These are phyloP conservation scores for Chaetoceros muelleri DNA, from an alignment of 108 stramenopile species.

Conservation along the genomic window DNA sequence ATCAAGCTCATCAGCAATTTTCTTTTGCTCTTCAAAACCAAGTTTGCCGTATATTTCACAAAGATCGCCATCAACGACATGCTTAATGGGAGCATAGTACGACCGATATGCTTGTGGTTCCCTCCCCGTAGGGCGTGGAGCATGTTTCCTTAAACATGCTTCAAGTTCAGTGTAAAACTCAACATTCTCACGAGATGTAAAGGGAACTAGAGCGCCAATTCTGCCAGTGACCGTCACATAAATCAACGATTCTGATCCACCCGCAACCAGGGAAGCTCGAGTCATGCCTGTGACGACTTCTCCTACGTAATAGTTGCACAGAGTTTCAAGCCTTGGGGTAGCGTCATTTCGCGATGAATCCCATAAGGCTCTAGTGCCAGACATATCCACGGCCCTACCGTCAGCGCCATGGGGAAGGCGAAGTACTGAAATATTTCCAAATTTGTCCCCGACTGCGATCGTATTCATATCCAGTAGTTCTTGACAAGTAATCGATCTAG, in stretches of 20 bases:
- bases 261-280: slow-evolving; percentile 81
- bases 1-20: slow-evolving; percentile 84
- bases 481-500: slow-evolving; percentile 77
- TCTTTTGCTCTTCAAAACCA: slow-evolving; percentile 62
- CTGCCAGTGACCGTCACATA: slow-evolving; percentile 89
- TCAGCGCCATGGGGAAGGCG: slow-evolving; percentile 76
- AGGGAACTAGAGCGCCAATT: slow-evolving; percentile 89
- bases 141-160: slow-evolving; percentile 75
- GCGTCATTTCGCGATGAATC: slow-evolving; percentile 46
- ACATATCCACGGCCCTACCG: slow-evolving; percentile 58
- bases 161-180: slow-evolving; percentile 93
- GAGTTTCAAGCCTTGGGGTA: slow-evolving; percentile 77
- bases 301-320: slow-evolving; percentile 84
- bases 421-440: slow-evolving; percentile 91
- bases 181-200: slow-evolving; percentile 86
- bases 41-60: slow-evolving; percentile 83
- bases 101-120: slow-evolving; percentile 93
- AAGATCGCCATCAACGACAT: slow-evolving; percentile 92
- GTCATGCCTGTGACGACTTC: slow-evolving; percentile 91
- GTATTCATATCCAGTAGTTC: slow-evolving; percentile 95
- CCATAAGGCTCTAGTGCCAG: slow-evolving; percentile 65
- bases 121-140: slow-evolving; percentile 68
- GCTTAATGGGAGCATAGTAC: slow-evolving; percentile 87
- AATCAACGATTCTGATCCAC: slow-evolving; percentile 82
- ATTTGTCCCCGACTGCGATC: slow-evolving; percentile 93